Percentiles rank a stretch among this genome's conserved stretches.
Evolutionary conservation across 352 stramenopile genomes (phyloP).

Genomic region (Globisporangium echinulatum): DNA sequence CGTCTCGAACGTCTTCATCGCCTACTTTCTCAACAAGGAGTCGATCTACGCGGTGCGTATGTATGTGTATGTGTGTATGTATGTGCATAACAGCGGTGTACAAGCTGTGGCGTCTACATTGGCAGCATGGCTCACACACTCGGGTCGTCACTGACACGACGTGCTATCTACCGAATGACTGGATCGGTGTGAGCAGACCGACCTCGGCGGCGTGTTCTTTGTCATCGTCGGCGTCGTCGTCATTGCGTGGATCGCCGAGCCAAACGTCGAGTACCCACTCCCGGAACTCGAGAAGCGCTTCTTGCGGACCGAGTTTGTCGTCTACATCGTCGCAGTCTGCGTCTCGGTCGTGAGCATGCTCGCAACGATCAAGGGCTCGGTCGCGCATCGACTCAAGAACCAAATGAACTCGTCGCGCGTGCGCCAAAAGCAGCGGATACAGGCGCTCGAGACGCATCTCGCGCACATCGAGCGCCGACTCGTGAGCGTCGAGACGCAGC

Average conservation of each 20-base stretch:
- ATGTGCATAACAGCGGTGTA: not conserved
- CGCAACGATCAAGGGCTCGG: slow-evolving; percentile 84
- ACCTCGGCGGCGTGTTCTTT: slow-evolving; percentile 78
- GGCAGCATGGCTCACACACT: not conserved
- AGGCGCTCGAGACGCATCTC: slow-evolving; percentile 63
- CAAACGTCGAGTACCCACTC: slow-evolving; percentile 82
- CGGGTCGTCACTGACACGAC: not conserved
- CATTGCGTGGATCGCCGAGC: slow-evolving; percentile 81
- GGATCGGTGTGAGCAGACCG: slow-evolving; percentile 28
- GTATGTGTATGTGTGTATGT: not conserved
- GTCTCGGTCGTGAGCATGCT: slow-evolving; percentile 77
- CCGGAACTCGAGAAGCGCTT: slow-evolving; percentile 82
- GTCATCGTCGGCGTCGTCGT: slow-evolving; percentile 85
- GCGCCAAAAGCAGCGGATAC: slow-evolving; percentile 78
- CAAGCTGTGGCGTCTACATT: too few species aligned
- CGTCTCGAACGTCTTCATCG: slow-evolving; percentile 84
- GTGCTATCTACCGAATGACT: not conserved
- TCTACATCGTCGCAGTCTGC: slow-evolving; percentile 76
- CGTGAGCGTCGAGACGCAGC: slow-evolving; percentile 54
- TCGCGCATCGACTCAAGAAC: slow-evolving; percentile 80
- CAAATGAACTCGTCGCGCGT: slow-evolving; percentile 78
- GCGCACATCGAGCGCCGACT: slow-evolving; percentile 62
- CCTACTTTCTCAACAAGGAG: slow-evolving; percentile 82
- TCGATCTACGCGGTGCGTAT: slow-evolving; percentile 46
- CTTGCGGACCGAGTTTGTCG: slow-evolving; percentile 59